phyloP scores from a whole-genome alignment of 208 protist species.

The Trypanosoma boissoni region DNA sequence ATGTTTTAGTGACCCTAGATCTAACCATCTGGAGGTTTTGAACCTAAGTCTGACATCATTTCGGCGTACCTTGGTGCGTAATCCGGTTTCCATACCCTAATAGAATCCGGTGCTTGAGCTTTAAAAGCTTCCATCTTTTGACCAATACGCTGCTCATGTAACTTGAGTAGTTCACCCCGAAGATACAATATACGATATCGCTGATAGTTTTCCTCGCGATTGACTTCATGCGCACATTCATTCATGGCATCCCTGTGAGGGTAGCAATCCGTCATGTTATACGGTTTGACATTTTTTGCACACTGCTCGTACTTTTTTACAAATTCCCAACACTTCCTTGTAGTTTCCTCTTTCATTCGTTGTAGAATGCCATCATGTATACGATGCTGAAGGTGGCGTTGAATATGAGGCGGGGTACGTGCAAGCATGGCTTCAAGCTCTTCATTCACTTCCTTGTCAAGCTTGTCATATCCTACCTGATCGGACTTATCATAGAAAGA shows the following conservation, averaged over 20 bases:
- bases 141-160: conserved; percentile 64
- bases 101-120: conserved; percentile 58
- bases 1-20: neutral
- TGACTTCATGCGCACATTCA: conserved; percentile 77
- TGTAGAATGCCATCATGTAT: conserved; percentile 84
- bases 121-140: conserved; percentile 82
- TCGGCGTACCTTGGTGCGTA: conserved; percentile 84
- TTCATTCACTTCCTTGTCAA: conserved; percentile 65
- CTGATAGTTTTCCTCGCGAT: conserved; percentile 86
- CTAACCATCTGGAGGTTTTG: neutral
- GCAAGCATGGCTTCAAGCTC: conserved; percentile 75
- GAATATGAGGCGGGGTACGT: conserved; percentile 57
- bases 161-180: conserved; percentile 72
- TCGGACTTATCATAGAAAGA: conserved; percentile 83
- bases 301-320: conserved; percentile 76
- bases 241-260: conserved; percentile 84
- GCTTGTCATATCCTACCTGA: conserved; percentile 78
- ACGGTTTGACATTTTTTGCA: conserved; percentile 58
- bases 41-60: conserved; percentile 76
- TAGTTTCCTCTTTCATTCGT: conserved; percentile 86
- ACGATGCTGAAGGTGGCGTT: conserved; percentile 72
- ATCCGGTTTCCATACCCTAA: conserved; percentile 74
- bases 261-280: conserved; percentile 63
- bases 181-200: conserved; percentile 79
- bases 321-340: conserved; percentile 72